Conservation (phyloP, 768 basidiomycete genomes). For the Hortiboletus campestris region DNA sequence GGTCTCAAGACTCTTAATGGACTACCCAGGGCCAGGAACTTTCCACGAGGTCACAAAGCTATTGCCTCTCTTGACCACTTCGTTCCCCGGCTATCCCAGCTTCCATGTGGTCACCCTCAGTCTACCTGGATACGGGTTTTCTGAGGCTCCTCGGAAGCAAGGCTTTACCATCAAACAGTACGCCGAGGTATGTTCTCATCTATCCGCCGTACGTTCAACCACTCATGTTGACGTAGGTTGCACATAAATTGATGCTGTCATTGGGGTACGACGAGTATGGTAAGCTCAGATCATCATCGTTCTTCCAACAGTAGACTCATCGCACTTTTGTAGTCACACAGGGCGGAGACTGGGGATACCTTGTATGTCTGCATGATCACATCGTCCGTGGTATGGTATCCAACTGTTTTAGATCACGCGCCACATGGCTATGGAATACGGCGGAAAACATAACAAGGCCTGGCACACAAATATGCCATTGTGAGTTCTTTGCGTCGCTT, state of each 20-base stretch:
- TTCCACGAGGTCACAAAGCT: constrained; percentile 51
- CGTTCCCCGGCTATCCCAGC: constrained; percentile 43
- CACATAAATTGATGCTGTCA: constrained; percentile 47
- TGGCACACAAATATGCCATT: constrained; percentile 49
- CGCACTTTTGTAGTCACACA: constrained; percentile 36
- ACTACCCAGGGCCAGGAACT: constrained; percentile 50
- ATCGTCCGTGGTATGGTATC: neutral
- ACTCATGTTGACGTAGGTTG: constrained; percentile 30
- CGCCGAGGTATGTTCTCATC: constrained; percentile 43
- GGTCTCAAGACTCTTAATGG: neutral
- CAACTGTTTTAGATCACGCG: constrained; percentile 32
- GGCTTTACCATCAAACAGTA: constrained; percentile 52
- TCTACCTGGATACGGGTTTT: constrained; percentile 63
- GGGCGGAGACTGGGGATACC: constrained; percentile 46
- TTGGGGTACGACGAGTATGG: constrained; percentile 50
- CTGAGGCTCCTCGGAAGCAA: constrained; percentile 50
- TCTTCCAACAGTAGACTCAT: neutral
- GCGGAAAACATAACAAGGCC: constrained; percentile 43
- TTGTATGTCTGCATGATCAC: constrained; percentile 23
- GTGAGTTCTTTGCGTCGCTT: constrained; percentile 28
- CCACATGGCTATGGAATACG: constrained; percentile 34
- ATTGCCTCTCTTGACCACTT: constrained; percentile 47
- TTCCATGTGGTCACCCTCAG: constrained; percentile 64
- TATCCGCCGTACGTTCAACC: neutral
- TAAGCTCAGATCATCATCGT: constrained; percentile 10